These are phyloP conservation scores for Cryptococcus sp. DNA, from an alignment of 1,284 basidiomycete species.

Conservation along the genomic window DNA sequence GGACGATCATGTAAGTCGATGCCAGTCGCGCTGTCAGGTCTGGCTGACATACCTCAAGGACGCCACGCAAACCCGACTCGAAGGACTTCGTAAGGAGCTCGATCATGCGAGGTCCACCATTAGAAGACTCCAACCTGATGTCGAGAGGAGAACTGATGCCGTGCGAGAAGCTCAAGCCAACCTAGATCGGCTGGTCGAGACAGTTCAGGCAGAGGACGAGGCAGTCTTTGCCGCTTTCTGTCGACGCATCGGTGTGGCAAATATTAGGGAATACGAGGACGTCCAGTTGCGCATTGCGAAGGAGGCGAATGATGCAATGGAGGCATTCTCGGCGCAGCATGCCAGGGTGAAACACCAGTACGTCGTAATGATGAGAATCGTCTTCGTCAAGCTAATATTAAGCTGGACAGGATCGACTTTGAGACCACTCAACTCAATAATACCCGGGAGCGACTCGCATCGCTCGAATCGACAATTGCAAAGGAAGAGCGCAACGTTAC, in stretches of 20 bases:
- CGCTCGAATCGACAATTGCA: constrained; percentile 60
- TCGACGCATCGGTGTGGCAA: constrained; percentile 69
- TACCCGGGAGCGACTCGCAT: constrained; percentile 65
- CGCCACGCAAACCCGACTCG: constrained; percentile 37
- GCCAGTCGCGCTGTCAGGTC: background rate
- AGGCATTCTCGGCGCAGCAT: constrained; percentile 84
- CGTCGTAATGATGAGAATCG: constrained; percentile 38
- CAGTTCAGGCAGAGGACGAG: constrained; percentile 78
- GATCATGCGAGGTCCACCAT: constrained; percentile 72
- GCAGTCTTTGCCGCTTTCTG: constrained; percentile 80
- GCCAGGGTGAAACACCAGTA: constrained; percentile 85
- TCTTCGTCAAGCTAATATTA: constrained; percentile 3
- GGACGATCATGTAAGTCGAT: constrained; percentile 73
- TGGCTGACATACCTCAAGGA: constrained; percentile 13
- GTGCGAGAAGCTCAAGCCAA: constrained; percentile 57
- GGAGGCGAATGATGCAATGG: constrained; percentile 79
- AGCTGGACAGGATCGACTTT: constrained; percentile 66
- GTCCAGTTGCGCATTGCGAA: constrained; percentile 84
- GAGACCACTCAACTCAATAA: constrained; percentile 70
- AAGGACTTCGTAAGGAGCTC: constrained; percentile 59
- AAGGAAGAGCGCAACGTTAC: constrained; percentile 63
- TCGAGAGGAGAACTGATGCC: constrained; percentile 57
- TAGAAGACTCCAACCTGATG: constrained; percentile 65
- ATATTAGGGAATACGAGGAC: constrained; percentile 94
- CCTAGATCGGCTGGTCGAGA: constrained; percentile 62